Conservation (phyloP, 495 filamentous ascomycete species). For the Lasiosphaeria ovina region DNA sequence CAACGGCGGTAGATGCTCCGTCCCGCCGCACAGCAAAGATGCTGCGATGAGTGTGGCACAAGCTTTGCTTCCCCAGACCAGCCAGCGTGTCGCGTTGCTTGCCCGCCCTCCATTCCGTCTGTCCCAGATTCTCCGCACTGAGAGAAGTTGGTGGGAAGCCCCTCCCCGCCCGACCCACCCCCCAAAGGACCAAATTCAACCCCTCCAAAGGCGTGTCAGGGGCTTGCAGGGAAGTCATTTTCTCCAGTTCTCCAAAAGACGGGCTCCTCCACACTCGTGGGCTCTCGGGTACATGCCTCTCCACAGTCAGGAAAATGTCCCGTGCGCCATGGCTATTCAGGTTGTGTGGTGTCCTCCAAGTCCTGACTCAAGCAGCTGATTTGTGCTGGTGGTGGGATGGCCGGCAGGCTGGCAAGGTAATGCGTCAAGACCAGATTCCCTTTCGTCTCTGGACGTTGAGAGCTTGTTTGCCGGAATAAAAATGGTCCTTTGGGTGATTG, state of each 20-base stretch:
- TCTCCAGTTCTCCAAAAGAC: constrained; percentile 22
- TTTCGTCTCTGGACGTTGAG: too few species aligned
- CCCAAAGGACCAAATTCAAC: constrained; percentile 10
- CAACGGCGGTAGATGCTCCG: constrained; percentile 23
- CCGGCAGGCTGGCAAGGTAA: too few species aligned
- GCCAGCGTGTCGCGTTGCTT: background rate
- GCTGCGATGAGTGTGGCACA: background rate
- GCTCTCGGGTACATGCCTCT: too few species aligned
- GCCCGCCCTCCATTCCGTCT: background rate
- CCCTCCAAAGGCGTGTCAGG: background rate
- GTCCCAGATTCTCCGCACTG: constrained; percentile 8
- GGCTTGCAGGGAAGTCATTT: background rate
- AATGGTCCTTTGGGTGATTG: too few species aligned
- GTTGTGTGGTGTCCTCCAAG: background rate
- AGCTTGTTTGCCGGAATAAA: too few species aligned
- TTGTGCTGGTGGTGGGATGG: background rate
- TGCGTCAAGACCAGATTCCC: too few species aligned
- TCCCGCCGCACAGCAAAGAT: constrained; percentile 11
- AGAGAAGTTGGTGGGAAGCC: background rate
- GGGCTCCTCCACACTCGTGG: constrained; percentile 11
- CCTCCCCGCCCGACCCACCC: background rate
- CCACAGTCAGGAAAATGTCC: constrained; percentile 15
- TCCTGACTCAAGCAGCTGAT: background rate
- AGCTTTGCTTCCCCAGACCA: constrained; percentile 8
- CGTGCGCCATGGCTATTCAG: constrained; percentile 1